Conservation (phyloP, 108 stramenopile genomes). For the Ochromonas danica region DNA sequence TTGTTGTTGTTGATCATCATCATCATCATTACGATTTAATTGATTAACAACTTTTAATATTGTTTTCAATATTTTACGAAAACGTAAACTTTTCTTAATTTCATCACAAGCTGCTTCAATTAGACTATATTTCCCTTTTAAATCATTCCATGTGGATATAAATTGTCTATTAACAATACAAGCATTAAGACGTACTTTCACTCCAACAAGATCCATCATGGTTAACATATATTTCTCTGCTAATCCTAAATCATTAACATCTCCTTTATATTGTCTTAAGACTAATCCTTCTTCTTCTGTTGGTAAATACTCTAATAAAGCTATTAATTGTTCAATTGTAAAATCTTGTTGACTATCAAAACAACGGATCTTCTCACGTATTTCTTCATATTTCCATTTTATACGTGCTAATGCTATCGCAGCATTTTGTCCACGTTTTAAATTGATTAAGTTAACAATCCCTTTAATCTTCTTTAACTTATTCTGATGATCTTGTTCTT, state of each 20-base stretch:
- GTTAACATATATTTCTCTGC: constrained; percentile 2
- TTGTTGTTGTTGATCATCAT: background rate
- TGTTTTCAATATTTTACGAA: background rate
- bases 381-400: background rate
- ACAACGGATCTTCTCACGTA: background rate
- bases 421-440: background rate
- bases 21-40: background rate
- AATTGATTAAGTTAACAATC: background rate
- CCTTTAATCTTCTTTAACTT: no score
- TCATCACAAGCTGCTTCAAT: background rate
- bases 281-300: background rate
- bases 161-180: background rate
- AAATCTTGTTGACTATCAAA: background rate
- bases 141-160: background rate
- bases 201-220: background rate
- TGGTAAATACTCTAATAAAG: background rate
- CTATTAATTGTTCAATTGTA: background rate
- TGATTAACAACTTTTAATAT: background rate
- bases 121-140: background rate
- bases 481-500: no score
- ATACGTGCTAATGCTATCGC: background rate
- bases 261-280: background rate
- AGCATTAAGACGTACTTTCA: background rate
- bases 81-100: background rate
- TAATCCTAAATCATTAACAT: background rate